phyloP scores from a whole-genome alignment of 2,329 filamentous ascomycete genomes.

The Akanthomyces dipterigenus region DNA sequence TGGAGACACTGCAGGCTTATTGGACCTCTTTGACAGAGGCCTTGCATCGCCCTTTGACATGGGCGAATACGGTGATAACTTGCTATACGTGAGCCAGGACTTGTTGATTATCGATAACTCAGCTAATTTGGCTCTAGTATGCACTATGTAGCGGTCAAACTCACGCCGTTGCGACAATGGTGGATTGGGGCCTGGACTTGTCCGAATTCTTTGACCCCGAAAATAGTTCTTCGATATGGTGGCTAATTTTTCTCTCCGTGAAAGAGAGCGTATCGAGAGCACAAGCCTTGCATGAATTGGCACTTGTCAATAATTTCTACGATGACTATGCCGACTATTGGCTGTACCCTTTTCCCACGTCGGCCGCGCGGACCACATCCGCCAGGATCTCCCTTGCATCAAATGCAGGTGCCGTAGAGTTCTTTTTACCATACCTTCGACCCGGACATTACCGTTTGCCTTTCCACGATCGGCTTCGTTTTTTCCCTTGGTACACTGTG shows the following conservation, averaged over 20 bases:
- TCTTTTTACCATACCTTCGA: background rate
- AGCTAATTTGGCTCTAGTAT: background rate
- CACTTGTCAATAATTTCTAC: background rate
- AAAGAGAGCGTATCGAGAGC: too few species aligned
- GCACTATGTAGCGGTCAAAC: background rate
- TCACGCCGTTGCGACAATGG: background rate
- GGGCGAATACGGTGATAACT: background rate
- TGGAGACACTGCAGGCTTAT: background rate
- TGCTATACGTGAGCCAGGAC: background rate
- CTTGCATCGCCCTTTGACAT: background rate
- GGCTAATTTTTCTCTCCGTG: too few species aligned
- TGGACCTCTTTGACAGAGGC: background rate
- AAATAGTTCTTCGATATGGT: too few species aligned
- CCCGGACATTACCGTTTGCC: background rate
- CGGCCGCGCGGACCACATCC: too few species aligned
- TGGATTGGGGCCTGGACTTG: background rate
- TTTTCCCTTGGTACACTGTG: background rate
- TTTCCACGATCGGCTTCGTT: background rate
- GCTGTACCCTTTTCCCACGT: too few species aligned
- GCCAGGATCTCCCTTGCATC: too few species aligned
- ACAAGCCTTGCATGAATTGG: background rate
- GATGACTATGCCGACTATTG: background rate
- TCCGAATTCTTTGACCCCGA: background rate
- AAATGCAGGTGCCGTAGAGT: too few species aligned
- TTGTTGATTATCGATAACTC: background rate